Base-by-base conservation (phyloP, 1,284 basidiomycete species). In the Irpex sp. region DNA sequence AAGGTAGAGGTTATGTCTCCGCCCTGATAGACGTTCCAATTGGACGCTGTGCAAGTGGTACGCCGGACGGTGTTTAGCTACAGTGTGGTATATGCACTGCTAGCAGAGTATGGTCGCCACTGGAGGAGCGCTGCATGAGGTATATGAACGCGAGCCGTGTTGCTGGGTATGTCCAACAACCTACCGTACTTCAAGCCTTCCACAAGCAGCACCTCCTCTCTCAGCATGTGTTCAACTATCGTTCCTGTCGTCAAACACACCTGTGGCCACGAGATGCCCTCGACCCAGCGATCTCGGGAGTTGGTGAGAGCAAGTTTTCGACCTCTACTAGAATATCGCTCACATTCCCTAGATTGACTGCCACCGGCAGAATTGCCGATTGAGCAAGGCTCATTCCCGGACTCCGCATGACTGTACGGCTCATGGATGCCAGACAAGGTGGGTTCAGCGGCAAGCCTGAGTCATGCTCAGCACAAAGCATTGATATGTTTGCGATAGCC, bases 331-430 rank as follows among this genome's bases (percentile, higher is more conserved):
- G 3, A 6, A 46, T n/a, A 46, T 46, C 9, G 5, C 50, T 51
- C 4, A 39, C 39, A 3, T 15, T 54, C 5, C 19, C 15, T 50
- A 72, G 71, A 57, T 64, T 1, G 68, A 68, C 51, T 72, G 69
- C 55, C 57, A 54, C 13, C 51, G 60, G 3, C 5, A n/a, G 7
- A 56, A 19, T 7, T 72, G 71, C 61, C 60, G 63, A 8, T 33
- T 67, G 57, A 72, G 70, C 60, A 19, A 37, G 7, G 17, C 4
- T 11, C 70, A 71, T 54, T 58, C 35, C 15, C 15, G 55, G 8
- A 11, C 26, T 3, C 62, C 59, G 17, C 70, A 70, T 53, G 62
- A 68, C 19, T 71, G 70, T 43, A 26, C 60, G 1, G 46, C 15
- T 2, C 53, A 37, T 6, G 59, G 59, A 8, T 69, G 69, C 19